Conservation (phyloP, 352 stramenopile genomes). For the Phytophthora quininea region DNA sequence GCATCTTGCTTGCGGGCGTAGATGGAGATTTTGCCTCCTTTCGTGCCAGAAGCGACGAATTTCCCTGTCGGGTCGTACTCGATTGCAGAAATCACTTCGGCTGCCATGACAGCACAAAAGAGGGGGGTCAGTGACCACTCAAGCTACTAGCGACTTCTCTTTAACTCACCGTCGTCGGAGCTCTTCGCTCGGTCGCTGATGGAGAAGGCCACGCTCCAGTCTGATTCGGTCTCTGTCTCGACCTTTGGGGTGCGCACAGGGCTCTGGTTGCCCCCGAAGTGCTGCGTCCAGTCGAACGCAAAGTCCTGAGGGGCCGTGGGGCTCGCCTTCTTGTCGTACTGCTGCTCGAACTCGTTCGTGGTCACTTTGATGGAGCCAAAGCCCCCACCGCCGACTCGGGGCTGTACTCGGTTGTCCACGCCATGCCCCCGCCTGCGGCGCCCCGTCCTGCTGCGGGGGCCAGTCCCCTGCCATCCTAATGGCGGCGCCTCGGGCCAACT, state of each 20-base stretch:
- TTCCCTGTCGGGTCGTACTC: slow-evolving; percentile 93
- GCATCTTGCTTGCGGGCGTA: slow-evolving; percentile 71
- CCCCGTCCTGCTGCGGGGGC: not conserved
- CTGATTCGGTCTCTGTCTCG: slow-evolving; percentile 27
- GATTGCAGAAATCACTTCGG: slow-evolving; percentile 95
- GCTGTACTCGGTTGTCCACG: too few species aligned
- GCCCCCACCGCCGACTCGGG: not conserved
- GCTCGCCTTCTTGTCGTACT: not conserved
- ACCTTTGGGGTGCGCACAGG: slow-evolving; percentile 34
- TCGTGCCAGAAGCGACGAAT: slow-evolving; percentile 94
- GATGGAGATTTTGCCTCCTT: slow-evolving; percentile 92
- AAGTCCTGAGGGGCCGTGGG: not conserved
- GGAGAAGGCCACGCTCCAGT: slow-evolving; percentile 65
- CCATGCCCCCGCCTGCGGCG: too few species aligned
- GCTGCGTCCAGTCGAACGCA: not conserved
- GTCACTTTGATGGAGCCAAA: not conserved
- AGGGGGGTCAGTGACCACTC: not conserved
- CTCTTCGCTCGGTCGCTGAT: slow-evolving; percentile 55
- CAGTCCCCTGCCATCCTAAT: not conserved
- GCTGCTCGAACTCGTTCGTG: not conserved
- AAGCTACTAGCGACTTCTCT: not conserved
- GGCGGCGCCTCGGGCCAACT: not conserved
- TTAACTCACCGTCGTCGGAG: slow-evolving; percentile 64
- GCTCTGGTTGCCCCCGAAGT: not conserved
- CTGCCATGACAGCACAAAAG: slow-evolving; percentile 35